These are phyloP conservation scores for Symbiotaphrina buchneri DNA, from an alignment of 495 filamentous ascomycete species.

Conservation along the genomic window DNA sequence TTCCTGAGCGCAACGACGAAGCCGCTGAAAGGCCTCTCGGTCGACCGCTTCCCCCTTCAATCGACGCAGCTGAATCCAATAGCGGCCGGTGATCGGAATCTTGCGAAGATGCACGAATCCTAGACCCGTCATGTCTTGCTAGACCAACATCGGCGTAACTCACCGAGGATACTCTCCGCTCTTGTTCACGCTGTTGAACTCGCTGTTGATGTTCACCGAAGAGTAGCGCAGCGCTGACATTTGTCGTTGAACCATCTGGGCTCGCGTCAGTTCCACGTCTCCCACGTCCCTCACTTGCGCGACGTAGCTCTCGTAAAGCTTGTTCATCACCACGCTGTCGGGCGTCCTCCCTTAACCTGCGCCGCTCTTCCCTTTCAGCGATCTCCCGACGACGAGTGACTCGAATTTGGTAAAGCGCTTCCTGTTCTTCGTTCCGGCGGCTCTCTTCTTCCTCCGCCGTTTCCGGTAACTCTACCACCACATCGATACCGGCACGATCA, in stretches of 20 bases:
- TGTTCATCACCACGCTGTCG: conserved; percentile 40
- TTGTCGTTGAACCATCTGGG: neutral
- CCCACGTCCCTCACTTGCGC: no score
- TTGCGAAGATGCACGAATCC: conserved; percentile 57
- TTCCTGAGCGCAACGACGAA: no score
- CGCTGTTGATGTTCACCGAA: neutral
- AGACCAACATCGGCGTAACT: conserved; percentile 72
- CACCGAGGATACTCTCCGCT: conserved; percentile 60
- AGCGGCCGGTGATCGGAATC: conserved; percentile 66
- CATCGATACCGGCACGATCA: conserved; percentile 77
- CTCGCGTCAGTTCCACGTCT: no score
- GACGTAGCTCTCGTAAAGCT: conserved; percentile 35
- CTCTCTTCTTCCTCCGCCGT: conserved; percentile 50
- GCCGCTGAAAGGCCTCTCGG: no score
- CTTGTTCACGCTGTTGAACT: conserved; percentile 31
- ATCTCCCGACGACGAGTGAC: conserved; percentile 51
- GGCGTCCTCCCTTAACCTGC: conserved; percentile 40
- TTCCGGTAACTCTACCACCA: conserved; percentile 70
- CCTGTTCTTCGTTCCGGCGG: conserved; percentile 82
- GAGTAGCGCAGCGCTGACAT: neutral
- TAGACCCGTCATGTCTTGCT: conserved; percentile 70
- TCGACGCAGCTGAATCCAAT: conserved; percentile 43
- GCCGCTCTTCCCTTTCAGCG: conserved; percentile 52
- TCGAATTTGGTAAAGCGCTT: conserved; percentile 74
- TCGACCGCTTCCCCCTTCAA: no score